Percentiles rank a stretch among this genome's conserved stretches.
Evolutionary conservation across 805 yeast genomes (phyloP).

Genomic region (Metschnikowia amazonensis): DNA sequence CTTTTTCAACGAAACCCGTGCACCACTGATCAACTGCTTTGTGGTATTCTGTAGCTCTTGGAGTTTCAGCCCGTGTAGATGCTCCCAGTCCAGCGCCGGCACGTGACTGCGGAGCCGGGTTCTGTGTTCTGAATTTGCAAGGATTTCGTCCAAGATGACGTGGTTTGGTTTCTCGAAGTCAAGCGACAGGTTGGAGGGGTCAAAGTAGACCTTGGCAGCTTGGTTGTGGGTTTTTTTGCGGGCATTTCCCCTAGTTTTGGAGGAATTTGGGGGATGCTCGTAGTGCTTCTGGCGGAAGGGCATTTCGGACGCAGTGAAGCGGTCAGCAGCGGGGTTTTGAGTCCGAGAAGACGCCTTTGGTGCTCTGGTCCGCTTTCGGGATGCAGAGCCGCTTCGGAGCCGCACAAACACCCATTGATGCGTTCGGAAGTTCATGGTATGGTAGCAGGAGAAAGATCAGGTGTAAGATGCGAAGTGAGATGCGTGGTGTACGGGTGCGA

Average conservation of each 20-base stretch:
- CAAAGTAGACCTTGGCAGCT: slow-evolving; percentile 11
- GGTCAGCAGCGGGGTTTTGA: not conserved
- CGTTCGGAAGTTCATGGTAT: slow-evolving; percentile 1
- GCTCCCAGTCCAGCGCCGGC: slow-evolving; percentile 14
- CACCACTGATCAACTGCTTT: slow-evolving; percentile 1
- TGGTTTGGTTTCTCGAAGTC: slow-evolving; percentile 12
- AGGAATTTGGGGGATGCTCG: too few relatives aligned
- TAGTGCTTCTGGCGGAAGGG: not conserved
- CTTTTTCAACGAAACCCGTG: slow-evolving; percentile 8
- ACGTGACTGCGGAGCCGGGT: slow-evolving; percentile 7
- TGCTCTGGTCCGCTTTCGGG: not conserved
- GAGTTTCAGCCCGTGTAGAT: slow-evolving; percentile 4
- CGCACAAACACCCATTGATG: slow-evolving; percentile 1
- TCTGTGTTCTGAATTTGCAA: slow-evolving; percentile 4
- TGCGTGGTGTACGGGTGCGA: too few relatives aligned
- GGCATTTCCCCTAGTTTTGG: not conserved
- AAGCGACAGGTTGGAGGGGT: slow-evolving; percentile 14
- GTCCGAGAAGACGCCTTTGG: not conserved
- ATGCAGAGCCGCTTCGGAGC: not conserved
- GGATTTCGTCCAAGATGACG: slow-evolving; percentile 9
- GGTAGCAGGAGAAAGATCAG: too few relatives aligned
- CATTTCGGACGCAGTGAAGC: not conserved
- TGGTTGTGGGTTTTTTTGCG: not conserved
- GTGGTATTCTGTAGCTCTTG: slow-evolving; percentile 2
- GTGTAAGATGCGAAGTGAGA: too few relatives aligned